Evolutionary conservation across 768 basidiomycete genomes (phyloP), one percentile per base, ranked within the genome.

Genomic region (Suillus paluster): DNA sequence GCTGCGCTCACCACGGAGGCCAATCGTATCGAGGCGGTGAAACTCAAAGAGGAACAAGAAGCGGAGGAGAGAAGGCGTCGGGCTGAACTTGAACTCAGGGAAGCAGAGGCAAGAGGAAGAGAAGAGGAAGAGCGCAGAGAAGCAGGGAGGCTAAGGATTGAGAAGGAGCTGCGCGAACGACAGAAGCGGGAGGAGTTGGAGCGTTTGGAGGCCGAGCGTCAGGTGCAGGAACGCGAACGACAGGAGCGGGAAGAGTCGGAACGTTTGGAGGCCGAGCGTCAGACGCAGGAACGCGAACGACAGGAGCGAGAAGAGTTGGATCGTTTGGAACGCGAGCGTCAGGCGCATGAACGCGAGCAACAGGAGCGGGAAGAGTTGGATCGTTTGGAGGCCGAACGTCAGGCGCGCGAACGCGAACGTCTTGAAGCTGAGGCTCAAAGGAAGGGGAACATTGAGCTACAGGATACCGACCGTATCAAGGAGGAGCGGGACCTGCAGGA

Each of bases 1-100:
- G 75, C 77, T 55, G 70, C 75, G 41, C 71, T 78, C 53, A 68
- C 86, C 49, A 61, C 73, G 27, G 79, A 81, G 34, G 79, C 81
- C 3, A 75, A 79, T 58, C 75, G 72, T n/a, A 69, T 70, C 2
- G 86, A 85, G 59, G 72, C 71, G 4, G 65, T 75, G 53, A 78
- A 81, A 45, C 34, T 66, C 8, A 68, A 63, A 27, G 69, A 64
- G 49, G 71, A 73, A 64, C 71, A 49, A 50, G 75, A 74, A 59
- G 66, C 63, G 23, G 69, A 70, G 21, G 70, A 68, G 61, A 69
- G 60, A 59, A 64, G 33, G 54, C 66, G 44, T 42, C 63, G 49
- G 27, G 62, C 64, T 53, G 69, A 66, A 62, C 60, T 54, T 6
- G 63, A 70, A 39, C 58, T 41, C 25, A 69, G 80, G 30, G 78